Conservation (phyloP, 2,329 filamentous ascomycete species). For the Lachnellula arida region DNA sequence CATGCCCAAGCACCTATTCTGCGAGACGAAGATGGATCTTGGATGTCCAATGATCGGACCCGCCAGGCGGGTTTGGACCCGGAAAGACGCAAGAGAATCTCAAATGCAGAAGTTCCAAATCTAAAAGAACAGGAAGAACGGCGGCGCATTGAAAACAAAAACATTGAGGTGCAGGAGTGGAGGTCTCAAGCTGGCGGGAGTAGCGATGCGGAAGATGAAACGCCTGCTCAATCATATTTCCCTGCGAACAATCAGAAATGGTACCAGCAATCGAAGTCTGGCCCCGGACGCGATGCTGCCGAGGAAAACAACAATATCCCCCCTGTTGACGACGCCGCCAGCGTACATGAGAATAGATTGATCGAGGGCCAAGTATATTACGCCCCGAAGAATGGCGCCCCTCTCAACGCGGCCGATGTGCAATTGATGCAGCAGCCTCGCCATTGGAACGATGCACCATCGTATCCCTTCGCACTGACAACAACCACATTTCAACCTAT, state of each 20-base stretch:
- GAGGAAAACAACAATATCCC: slow-evolving; percentile 21
- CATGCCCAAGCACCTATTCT: slow-evolving; percentile 8
- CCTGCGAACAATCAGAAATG: slow-evolving; percentile 10
- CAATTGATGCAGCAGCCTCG: slow-evolving; percentile 27
- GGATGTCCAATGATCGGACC: slow-evolving; percentile 21
- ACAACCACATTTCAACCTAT: slow-evolving; percentile 14
- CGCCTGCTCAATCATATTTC: slow-evolving; percentile 18
- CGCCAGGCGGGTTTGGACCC: slow-evolving; percentile 29
- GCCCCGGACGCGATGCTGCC: neutral
- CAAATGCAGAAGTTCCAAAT: slow-evolving; percentile 22
- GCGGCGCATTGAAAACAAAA: slow-evolving; percentile 27
- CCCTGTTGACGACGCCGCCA: slow-evolving; percentile 27
- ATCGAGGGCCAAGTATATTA: slow-evolving; percentile 31
- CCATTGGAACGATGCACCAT: slow-evolving; percentile 35
- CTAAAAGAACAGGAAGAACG: slow-evolving; percentile 31
- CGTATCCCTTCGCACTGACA: slow-evolving; percentile 30
- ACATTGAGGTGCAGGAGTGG: slow-evolving; percentile 33
- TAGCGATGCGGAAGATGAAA: slow-evolving; percentile 19
- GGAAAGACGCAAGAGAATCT: slow-evolving; percentile 22
- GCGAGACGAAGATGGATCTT: slow-evolving; percentile 26
- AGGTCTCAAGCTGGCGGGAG: slow-evolving; percentile 22
- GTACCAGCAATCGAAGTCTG: slow-evolving; percentile 8
- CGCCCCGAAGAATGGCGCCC: slow-evolving; percentile 15
- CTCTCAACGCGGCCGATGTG: slow-evolving; percentile 22
- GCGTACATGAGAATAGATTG: slow-evolving; percentile 29